Evolutionary conservation across 2,329 filamentous ascomycete species (phyloP).

Genomic region (Magnaporthiopsis rhizophila): DNA sequence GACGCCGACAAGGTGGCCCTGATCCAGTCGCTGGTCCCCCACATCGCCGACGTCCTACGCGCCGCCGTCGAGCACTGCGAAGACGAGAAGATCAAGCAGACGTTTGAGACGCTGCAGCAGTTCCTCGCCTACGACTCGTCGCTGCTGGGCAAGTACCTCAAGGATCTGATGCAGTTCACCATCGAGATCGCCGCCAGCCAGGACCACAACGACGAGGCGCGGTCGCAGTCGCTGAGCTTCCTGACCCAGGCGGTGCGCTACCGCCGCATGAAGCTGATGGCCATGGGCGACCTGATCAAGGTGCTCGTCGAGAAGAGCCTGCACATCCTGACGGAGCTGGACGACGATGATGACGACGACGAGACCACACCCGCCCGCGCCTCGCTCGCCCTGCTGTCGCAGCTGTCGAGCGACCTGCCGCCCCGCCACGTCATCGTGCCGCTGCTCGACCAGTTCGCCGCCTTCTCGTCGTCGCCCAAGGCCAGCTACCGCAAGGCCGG

Average conservation of each 20-base stretch:
- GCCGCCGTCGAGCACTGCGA: conserved; percentile 69
- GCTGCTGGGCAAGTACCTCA: conserved; percentile 77
- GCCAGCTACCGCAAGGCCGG: conserved; percentile 80
- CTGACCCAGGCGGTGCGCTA: conserved; percentile 87
- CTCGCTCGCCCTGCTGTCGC: conserved; percentile 80
- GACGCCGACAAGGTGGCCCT: conserved; percentile 63
- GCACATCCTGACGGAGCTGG: conserved; percentile 83
- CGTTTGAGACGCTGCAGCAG: conserved; percentile 96
- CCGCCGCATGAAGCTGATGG: conserved; percentile 92
- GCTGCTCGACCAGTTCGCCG: conserved; percentile 75
- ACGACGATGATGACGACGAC: conserved; percentile 71
- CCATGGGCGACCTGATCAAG: conserved; percentile 73
- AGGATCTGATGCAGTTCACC: conserved; percentile 89
- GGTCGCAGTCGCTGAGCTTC: conserved; percentile 87
- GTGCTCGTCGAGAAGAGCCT: conserved; percentile 82
- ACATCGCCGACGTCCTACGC: conserved; percentile 87
- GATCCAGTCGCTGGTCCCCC: conserved; percentile 74
- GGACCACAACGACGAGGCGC: conserved; percentile 72
- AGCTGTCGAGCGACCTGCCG: conserved; percentile 79
- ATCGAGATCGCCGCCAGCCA: conserved; percentile 74
- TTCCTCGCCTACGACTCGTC: conserved; percentile 84
- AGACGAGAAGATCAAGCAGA: conserved; percentile 80
- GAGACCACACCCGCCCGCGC: conserved; percentile 79
- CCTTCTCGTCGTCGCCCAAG: conserved; percentile 67
- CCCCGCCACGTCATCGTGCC: conserved; percentile 92